Evolutionary conservation across 176 grass and related monocot genomes (phyloP).

Genomic region (Themeda triandra): DNA sequence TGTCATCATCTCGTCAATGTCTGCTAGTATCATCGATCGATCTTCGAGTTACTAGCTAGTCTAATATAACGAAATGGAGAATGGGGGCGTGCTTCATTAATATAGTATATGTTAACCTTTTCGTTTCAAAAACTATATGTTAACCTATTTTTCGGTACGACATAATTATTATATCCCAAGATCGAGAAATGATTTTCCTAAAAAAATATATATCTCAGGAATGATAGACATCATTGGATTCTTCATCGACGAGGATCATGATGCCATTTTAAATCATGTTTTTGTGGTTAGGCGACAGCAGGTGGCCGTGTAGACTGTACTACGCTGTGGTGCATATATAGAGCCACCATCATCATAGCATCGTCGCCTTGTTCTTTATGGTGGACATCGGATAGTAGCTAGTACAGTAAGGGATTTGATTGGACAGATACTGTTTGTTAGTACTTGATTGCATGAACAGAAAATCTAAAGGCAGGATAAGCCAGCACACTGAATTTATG

Average conservation of each 20-base stretch:
- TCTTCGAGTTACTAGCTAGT: neutral
- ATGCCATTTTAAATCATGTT: slow-evolving; percentile 11
- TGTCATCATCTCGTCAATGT: neutral
- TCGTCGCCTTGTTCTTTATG: neutral
- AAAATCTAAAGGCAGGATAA: neutral
- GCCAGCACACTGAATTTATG: neutral
- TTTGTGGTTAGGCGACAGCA: neutral
- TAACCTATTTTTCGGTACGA: slow-evolving; percentile 32
- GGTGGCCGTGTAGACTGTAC: neutral
- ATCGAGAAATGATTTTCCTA: neutral
- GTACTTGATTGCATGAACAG: neutral
- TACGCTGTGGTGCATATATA: neutral
- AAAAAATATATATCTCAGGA: neutral
- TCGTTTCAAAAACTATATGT: neutral
- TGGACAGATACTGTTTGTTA: neutral
- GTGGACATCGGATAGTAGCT: neutral
- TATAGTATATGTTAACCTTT: neutral
- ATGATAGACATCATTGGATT: slow-evolving; percentile 30
- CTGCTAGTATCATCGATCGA: neutral
- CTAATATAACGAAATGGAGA: neutral
- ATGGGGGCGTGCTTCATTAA: neutral
- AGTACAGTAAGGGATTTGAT: neutral
- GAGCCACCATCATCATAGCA: slow-evolving; percentile 1
- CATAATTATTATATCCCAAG: slow-evolving; percentile 1
- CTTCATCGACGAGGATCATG: slow-evolving; percentile 35